phyloP scores from a whole-genome alignment of 1,284 basidiomycete species.

The Ceratobasidium sp. region DNA sequence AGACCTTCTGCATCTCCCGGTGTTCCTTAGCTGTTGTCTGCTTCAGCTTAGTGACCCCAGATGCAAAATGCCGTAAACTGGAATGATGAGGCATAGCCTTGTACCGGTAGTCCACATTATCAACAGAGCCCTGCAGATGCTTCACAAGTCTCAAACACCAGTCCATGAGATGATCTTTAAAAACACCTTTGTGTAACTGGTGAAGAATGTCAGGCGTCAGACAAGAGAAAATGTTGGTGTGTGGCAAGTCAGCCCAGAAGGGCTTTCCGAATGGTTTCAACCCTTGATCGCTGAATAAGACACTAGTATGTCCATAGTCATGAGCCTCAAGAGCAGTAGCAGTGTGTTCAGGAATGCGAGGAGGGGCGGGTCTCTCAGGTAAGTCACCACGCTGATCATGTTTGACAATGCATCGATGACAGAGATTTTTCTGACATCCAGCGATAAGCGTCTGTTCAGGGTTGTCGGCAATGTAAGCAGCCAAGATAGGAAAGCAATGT shows the following conservation, averaged over 20 bases:
- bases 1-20: conserved; percentile 15
- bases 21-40: conserved; percentile 19
- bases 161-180: conserved; percentile 47
- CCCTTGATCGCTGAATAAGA: conserved; percentile 16
- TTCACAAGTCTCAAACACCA: conserved; percentile 20
- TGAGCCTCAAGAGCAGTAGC: background rate
- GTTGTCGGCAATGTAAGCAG: conserved; percentile 40
- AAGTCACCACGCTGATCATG: conserved; percentile 18
- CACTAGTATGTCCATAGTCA: background rate
- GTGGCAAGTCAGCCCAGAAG: conserved; percentile 51
- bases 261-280: conserved; percentile 39
- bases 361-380: background rate
- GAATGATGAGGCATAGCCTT: conserved; percentile 34
- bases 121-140: background rate
- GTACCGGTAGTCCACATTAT: conserved; percentile 28
- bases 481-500: conserved; percentile 35
- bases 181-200: conserved; percentile 54
- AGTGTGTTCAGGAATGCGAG: background rate
- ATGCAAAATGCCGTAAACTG: background rate
- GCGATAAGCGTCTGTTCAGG: conserved; percentile 41
- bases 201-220: conserved; percentile 53
- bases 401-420: conserved; percentile 20
- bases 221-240: conserved; percentile 49
- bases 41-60: background rate
- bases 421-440: conserved; percentile 21